Evolutionary conservation across 2,329 filamentous ascomycete species (phyloP).

Genomic region (Macrophomina tecta): DNA sequence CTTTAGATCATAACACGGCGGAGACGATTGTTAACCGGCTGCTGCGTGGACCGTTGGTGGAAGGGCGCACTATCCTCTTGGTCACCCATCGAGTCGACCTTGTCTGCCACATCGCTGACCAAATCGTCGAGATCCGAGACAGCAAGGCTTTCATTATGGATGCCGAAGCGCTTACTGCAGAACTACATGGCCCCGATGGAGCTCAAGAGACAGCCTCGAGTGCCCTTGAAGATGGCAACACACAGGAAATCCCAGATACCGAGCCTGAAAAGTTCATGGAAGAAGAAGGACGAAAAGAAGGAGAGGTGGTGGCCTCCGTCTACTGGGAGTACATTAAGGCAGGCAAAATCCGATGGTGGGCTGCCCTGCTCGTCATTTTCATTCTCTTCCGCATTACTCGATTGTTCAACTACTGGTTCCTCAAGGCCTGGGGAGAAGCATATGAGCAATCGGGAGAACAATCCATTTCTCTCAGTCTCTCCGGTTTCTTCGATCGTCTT

Average conservation of each 20-base stretch:
- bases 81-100: slow-evolving; percentile 73
- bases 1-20: slow-evolving; percentile 69
- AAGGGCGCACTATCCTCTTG: slow-evolving; percentile 61
- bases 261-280: slow-evolving; percentile 76
- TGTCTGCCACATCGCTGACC: slow-evolving; percentile 73
- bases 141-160: slow-evolving; percentile 58
- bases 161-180: slow-evolving; percentile 30
- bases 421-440: slow-evolving; percentile 86
- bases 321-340: slow-evolving; percentile 89
- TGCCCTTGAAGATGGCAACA: slow-evolving; percentile 28
- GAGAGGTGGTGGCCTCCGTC: slow-evolving; percentile 74
- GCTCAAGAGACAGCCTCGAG: slow-evolving; percentile 20
- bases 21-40: slow-evolving; percentile 65
- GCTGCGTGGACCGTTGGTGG: slow-evolving; percentile 60
- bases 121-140: slow-evolving; percentile 72
- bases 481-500: slow-evolving; percentile 49
- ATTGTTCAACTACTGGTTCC: slow-evolving; percentile 75
- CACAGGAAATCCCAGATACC: slow-evolving; percentile 30
- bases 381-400: slow-evolving; percentile 67
- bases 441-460: slow-evolving; percentile 54
- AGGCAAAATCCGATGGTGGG: slow-evolving; percentile 77
- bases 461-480: neutral
- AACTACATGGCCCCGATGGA: neutral
- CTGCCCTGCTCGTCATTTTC: slow-evolving; percentile 66
- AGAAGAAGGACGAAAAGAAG: slow-evolving; percentile 75